Conservation (phyloP, 192 early-diverging fungal species). For the Pilaira anomala region DNA sequence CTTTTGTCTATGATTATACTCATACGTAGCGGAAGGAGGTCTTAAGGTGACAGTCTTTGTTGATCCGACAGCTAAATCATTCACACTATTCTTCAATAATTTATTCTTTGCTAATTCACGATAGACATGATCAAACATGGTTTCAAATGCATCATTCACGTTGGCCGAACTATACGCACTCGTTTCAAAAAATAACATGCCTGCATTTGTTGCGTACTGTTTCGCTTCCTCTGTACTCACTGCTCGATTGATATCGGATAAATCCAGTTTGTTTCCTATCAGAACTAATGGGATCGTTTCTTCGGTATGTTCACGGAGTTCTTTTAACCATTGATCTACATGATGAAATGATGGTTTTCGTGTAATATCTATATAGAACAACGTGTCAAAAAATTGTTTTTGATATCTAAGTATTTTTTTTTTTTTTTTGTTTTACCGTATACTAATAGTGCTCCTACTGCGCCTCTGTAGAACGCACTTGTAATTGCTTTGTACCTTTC, state of each 20-base stretch:
- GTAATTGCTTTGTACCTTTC: constrained; percentile 84
- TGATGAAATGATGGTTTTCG: constrained; percentile 71
- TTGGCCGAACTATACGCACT: constrained; percentile 72
- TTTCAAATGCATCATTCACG: constrained; percentile 72
- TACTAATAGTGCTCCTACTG: constrained; percentile 87
- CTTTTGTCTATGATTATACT: constrained; percentile 28
- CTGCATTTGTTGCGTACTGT: constrained; percentile 71
- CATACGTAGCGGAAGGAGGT: constrained; percentile 41
- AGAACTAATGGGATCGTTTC: constrained; percentile 88
- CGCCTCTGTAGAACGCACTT: constrained; percentile 86
- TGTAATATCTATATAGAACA: constrained; percentile 31
- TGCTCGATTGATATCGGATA: constrained; percentile 58
- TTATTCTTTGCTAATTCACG: constrained; percentile 25
- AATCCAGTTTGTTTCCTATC: constrained; percentile 90
- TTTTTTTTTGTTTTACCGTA: constrained; percentile 68
- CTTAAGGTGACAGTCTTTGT: constrained; percentile 28
- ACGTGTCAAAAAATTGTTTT: neutral
- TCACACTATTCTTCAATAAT: neutral
- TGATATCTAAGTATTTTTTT: too few relatives aligned
- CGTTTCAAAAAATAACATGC: constrained; percentile 81
- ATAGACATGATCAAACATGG: constrained; percentile 78
- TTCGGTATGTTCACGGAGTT: constrained; percentile 88
- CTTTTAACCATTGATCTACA: constrained; percentile 88
- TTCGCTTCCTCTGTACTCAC: constrained; percentile 73
- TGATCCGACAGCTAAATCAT: neutral